A percentile compares a stretch with the other conserved stretches of the same genome.
phyloP scores from a whole-genome alignment of 495 filamentous ascomycete species.

The Niebla homalea region DNA sequence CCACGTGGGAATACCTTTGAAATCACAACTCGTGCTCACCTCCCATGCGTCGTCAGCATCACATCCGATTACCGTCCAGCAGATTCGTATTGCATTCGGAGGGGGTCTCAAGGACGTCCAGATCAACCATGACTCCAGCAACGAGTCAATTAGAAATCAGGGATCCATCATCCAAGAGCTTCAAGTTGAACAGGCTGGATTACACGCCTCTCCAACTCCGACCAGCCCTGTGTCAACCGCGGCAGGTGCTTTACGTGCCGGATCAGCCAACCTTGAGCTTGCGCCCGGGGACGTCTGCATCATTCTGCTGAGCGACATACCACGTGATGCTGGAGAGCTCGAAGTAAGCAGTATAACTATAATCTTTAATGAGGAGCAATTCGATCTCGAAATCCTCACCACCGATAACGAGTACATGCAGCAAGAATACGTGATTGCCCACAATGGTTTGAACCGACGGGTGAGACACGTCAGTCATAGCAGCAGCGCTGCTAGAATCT shows the following conservation, averaged over 20 bases:
- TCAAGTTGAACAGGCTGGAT: slow-evolving; percentile 5
- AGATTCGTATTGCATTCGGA: slow-evolving; percentile 53
- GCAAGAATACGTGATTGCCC: slow-evolving; percentile 42
- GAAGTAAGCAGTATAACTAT: slow-evolving; percentile 52
- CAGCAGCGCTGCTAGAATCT: slow-evolving; percentile 41
- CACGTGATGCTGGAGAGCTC: slow-evolving; percentile 70
- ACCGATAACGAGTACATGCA: slow-evolving; percentile 31
- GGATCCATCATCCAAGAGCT: neutral
- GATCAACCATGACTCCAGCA: slow-evolving; percentile 25
- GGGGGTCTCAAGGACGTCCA: slow-evolving; percentile 51
- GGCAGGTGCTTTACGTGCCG: slow-evolving; percentile 26
- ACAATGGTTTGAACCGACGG: slow-evolving; percentile 25
- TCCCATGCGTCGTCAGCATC: slow-evolving; percentile 54
- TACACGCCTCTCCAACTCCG: neutral
- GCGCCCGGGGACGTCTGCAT: slow-evolving; percentile 53
- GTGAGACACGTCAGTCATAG: slow-evolving; percentile 29
- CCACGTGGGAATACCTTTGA: slow-evolving; percentile 67
- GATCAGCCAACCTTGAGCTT: slow-evolving; percentile 54
- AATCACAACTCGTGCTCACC: slow-evolving; percentile 56
- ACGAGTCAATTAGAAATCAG: too few species aligned
- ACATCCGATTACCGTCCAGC: slow-evolving; percentile 48
- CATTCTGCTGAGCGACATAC: slow-evolving; percentile 55
- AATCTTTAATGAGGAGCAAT: slow-evolving; percentile 46
- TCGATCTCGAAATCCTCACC: slow-evolving; percentile 53
- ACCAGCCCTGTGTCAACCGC: neutral